Evolutionary conservation across 208 protist species (phyloP).

Genomic region (Leishmania lainsoni): DNA sequence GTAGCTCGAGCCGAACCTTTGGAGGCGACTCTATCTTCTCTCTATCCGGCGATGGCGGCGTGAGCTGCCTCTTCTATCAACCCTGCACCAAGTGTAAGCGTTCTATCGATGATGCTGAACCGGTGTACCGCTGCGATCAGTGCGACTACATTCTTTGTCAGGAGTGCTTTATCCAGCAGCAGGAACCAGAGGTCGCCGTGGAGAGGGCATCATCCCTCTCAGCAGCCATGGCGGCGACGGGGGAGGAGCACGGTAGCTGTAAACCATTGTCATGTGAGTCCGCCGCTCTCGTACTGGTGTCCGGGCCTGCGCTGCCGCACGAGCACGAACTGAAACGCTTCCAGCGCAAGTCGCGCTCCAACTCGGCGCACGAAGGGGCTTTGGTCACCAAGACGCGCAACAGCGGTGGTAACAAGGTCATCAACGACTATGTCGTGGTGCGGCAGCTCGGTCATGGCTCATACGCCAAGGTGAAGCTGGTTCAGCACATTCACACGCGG

Average conservation of each 20-base stretch:
- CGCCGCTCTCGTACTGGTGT: not conserved
- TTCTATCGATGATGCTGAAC: conserved; percentile 67
- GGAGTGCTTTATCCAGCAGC: conserved; percentile 41
- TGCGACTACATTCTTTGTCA: conserved; percentile 76
- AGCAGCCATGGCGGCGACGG: not conserved
- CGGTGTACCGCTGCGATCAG: conserved; percentile 69
- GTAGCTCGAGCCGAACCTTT: conserved; percentile 49
- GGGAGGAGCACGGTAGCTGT: not conserved
- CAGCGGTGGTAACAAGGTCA: conserved; percentile 83
- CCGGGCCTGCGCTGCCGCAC: conserved; percentile 20
- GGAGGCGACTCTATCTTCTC: conserved; percentile 40
- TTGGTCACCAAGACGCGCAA: conserved; percentile 61
- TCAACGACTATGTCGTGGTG: conserved; percentile 92
- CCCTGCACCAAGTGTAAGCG: conserved; percentile 64
- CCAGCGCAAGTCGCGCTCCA: conserved; percentile 44
- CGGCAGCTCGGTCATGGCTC: conserved; percentile 73
- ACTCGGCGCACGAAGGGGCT: conserved; percentile 40
- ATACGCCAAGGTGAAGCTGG: conserved; percentile 90
- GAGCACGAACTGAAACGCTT: conserved; percentile 67
- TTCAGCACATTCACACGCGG: conserved; percentile 71
- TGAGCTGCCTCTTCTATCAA: conserved; percentile 76
- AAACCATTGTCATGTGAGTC: not conserved
- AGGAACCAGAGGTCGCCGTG: conserved; percentile 12
- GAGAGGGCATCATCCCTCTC: conserved; percentile 1
- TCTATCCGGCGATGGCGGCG: conserved; percentile 35